Base-by-base conservation (phyloP, 1,139 yeast species). In the Nakaseomyces kungkrabaensis region DNA sequence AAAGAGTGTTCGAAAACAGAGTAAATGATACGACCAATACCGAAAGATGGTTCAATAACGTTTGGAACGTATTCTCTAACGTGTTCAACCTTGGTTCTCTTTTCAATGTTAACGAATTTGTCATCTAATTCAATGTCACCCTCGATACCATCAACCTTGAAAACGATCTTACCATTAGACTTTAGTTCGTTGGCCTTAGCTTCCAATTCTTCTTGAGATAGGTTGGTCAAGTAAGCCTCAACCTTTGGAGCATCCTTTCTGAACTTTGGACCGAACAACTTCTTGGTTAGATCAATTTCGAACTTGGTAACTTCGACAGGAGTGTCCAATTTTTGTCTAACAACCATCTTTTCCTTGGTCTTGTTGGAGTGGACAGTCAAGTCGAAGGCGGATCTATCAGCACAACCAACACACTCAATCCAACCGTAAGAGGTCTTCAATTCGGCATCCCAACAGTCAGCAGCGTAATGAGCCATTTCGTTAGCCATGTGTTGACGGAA, bases 381-480 rank as follows among this genome's bases (percentile, higher is more conserved):
- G 72, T 94, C 99, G 68, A 89, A 94, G 44, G 99, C 99, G 47
- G 96, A 87, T 75, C 99, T 83, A 72, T 94, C 99, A 56, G 99
- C 99, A 75, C 98, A 92, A 60, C 99, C 99, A 66, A 92, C 97
- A 81, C 98, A 92, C 74, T 94, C 99, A 62, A 94, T 85, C 99
- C 99, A 94, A 60, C 99, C 97, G 66, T 87, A 94, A 37, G 96
- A 86, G 42, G 96, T 85, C 63, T 86, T 83, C 62, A 94, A 77
- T 75, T 94, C 99, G 57, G 96, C 97, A 74, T 94, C 99, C 99
- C 99, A 94, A 76, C 99, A 94, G 73, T 94, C 99, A 59, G 96
- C 83, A 52, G 98, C 98, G 69, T 94, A 94, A 70, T 94, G 99
- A 27, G 99, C 99, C 99, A 94, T 94, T 75, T 94, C 99, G 68